These are phyloP conservation scores for Raphanus hybrid DNA, from an alignment of 441 rosid species.

Conservation along the genomic window DNA sequence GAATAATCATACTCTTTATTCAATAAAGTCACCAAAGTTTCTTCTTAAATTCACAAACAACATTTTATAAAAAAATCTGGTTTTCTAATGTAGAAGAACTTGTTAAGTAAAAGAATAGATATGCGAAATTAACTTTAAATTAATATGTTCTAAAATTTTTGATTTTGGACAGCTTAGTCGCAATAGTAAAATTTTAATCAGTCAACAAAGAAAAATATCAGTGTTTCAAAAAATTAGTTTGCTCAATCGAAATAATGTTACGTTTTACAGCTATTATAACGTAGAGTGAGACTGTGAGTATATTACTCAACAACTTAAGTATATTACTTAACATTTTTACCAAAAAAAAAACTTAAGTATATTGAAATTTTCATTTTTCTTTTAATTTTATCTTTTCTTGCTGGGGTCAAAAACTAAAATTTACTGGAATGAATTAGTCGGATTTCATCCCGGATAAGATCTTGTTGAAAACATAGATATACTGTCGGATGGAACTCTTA, in stretches of 20 bases:
- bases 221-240: not conserved
- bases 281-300: not conserved
- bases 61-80: not conserved
- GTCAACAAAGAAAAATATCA: not conserved
- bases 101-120: not conserved
- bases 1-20: conserved; percentile 15
- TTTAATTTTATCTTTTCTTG: not conserved
- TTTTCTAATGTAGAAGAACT: not conserved
- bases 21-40: conserved; percentile 26
- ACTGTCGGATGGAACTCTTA: conserved; percentile 16
- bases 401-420: not conserved
- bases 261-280: not conserved
- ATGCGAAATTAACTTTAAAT: not conserved
- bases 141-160: not conserved
- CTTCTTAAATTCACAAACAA: not conserved
- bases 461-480: not conserved
- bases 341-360: not conserved
- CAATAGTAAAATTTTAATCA: not conserved
- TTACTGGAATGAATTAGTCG: conserved; percentile 8
- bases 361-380: not conserved
- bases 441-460: not conserved
- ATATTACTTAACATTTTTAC: too few relatives aligned
- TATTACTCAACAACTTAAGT: not conserved
- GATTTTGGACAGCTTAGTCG: not conserved
- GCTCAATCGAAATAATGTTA: not conserved